Conservation (phyloP, 2,329 filamentous ascomycete genomes). For the Sarocladiaceae sp. region DNA sequence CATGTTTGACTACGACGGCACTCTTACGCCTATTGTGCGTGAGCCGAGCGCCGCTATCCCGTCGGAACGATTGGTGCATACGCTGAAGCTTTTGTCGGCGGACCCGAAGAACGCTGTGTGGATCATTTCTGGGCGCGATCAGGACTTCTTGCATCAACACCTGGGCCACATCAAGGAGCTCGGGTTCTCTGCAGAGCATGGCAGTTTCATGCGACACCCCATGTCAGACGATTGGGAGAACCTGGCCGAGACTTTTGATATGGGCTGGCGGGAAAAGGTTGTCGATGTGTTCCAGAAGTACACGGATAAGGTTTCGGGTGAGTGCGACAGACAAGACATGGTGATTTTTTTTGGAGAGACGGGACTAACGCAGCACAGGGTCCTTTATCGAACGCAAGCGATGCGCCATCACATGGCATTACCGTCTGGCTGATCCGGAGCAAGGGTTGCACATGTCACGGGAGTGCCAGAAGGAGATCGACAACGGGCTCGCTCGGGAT, state of each 20-base stretch:
- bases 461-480: conserved; percentile 76
- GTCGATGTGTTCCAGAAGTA: conserved; percentile 80
- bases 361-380: conserved; percentile 36
- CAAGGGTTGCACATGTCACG: conserved; percentile 73
- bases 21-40: conserved; percentile 88
- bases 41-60: conserved; percentile 87
- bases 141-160: conserved; percentile 83
- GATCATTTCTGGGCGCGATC: conserved; percentile 95
- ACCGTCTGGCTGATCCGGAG: conserved; percentile 83
- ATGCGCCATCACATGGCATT: conserved; percentile 95
- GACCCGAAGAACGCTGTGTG: conserved; percentile 86
- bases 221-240: conserved; percentile 77
- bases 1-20: conserved; percentile 99
- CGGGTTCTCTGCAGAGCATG: conserved; percentile 95
- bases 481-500: conserved; percentile 67
- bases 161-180: conserved; percentile 85
- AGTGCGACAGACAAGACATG: conserved; percentile 19
- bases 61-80: conserved; percentile 73
- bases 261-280: conserved; percentile 88
- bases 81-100: conserved; percentile 69
- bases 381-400: conserved; percentile 93
- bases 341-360: neutral
- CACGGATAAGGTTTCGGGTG: conserved; percentile 78
- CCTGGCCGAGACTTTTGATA: conserved; percentile 76
- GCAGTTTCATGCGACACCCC: conserved; percentile 86